Percentiles rank a stretch among this genome's conserved stretches.
phyloP scores from a whole-genome alignment of 2,329 filamentous ascomycete species.

The Aspergillus quadrilineatus region DNA sequence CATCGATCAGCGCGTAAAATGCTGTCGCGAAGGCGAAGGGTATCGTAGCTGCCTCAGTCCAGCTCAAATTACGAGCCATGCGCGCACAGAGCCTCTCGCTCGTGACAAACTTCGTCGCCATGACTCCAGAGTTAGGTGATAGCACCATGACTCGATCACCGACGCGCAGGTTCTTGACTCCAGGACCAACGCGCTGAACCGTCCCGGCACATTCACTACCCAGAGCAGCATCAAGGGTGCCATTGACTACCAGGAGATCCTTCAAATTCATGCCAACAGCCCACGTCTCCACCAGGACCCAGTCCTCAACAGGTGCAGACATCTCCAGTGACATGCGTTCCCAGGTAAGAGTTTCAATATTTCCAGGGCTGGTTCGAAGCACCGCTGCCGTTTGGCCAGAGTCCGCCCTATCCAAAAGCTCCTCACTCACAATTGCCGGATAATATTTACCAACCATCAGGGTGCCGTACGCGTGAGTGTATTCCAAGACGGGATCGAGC shows the following conservation, averaged over 20 bases:
- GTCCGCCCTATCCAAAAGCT: neutral
- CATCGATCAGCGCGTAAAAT: constrained; percentile 11
- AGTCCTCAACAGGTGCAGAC: neutral
- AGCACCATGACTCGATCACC: constrained; percentile 27
- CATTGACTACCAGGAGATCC: constrained; percentile 20
- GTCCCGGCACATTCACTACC: constrained; percentile 26
- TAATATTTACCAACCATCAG: constrained; percentile 17
- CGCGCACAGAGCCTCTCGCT: constrained; percentile 8
- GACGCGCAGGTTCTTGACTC: constrained; percentile 17
- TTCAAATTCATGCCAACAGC: constrained; percentile 29
- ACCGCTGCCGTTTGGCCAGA: neutral
- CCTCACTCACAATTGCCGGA: neutral
- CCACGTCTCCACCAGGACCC: constrained; percentile 3
- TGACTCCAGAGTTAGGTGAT: neutral
- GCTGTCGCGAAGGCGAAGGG: constrained; percentile 8
- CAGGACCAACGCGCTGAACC: constrained; percentile 20
- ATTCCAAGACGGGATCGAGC: constrained; percentile 16
- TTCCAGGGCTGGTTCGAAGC: neutral
- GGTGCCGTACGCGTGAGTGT: constrained; percentile 12
- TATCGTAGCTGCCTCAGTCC: constrained; percentile 10
- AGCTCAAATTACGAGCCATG: constrained; percentile 6
- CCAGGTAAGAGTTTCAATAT: neutral
- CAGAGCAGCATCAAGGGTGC: constrained; percentile 15
- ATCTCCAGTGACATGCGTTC: neutral
- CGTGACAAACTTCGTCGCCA: neutral